Percentiles rank a stretch among this genome's conserved stretches.
Evolutionary conservation across 495 filamentous ascomycete genomes (phyloP).

Genomic region (Tuber calosporum): DNA sequence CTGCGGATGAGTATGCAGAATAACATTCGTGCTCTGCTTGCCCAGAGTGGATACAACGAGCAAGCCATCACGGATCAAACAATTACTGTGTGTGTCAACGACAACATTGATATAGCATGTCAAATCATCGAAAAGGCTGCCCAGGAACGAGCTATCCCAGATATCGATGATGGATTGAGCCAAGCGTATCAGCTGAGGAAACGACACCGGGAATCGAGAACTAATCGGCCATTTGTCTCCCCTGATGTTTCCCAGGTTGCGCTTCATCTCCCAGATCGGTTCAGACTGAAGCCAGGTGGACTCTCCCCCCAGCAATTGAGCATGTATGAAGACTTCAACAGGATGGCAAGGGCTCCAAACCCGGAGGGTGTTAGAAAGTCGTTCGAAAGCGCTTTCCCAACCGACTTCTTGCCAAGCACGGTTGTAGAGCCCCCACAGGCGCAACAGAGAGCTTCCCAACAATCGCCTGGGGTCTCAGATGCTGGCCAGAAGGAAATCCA

Average conservation of each 20-base stretch:
- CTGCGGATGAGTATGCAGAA: slow-evolving; percentile 92
- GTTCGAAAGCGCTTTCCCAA: slow-evolving; percentile 26
- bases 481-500: slow-evolving; percentile 25
- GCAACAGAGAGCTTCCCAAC: slow-evolving; percentile 28
- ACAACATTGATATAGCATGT: slow-evolving; percentile 89
- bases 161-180: slow-evolving; percentile 88
- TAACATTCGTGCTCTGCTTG: slow-evolving; percentile 71
- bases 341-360: slow-evolving; percentile 41
- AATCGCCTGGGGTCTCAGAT: slow-evolving; percentile 21
- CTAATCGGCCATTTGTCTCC: slow-evolving; percentile 76
- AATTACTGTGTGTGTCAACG: slow-evolving; percentile 96
- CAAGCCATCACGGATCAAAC: slow-evolving; percentile 51
- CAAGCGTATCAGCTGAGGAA: slow-evolving; percentile 64
- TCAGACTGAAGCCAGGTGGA: slow-evolving; percentile 66
- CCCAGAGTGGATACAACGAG: slow-evolving; percentile 70
- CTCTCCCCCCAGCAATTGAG: slow-evolving; percentile 87
- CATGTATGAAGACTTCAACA: slow-evolving; percentile 91
- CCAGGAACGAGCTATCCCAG: slow-evolving; percentile 81
- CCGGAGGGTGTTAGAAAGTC: slow-evolving; percentile 27
- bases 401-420: slow-evolving; percentile 23
- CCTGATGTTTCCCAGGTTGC: slow-evolving; percentile 74
- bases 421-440: slow-evolving; percentile 16
- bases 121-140: slow-evolving; percentile 88
- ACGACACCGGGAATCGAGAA: slow-evolving; percentile 60
- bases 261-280: slow-evolving; percentile 81